These are phyloP conservation scores for Dactylonectria macrodidyma DNA, from an alignment of 2,329 filamentous ascomycete genomes.

Conservation along the genomic window DNA sequence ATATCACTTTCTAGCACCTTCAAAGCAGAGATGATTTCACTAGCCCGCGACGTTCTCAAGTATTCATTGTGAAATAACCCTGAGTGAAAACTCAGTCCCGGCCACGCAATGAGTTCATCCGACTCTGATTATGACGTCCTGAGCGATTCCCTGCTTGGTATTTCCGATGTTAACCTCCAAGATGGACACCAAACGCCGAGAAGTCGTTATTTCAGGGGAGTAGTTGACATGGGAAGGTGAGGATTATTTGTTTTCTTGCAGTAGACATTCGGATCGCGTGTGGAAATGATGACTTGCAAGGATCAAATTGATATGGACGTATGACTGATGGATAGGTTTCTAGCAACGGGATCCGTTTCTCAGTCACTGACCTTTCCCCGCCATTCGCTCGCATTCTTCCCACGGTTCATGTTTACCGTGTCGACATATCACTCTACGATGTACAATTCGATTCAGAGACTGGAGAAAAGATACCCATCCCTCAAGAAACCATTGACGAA, in stretches of 20 bases:
- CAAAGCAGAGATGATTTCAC: too few relatives aligned
- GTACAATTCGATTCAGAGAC: slow-evolving; percentile 34
- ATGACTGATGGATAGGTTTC: neutral
- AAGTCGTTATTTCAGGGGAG: slow-evolving; percentile 19
- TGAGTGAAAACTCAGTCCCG: too few relatives aligned
- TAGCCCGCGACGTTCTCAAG: too few relatives aligned
- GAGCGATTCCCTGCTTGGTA: neutral
- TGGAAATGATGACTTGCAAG: neutral
- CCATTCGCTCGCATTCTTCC: slow-evolving; percentile 35
- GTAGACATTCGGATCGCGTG: neutral
- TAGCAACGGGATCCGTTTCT: slow-evolving; percentile 36
- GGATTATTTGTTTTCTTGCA: neutral
- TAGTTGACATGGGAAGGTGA: slow-evolving; percentile 39
- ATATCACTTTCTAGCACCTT: too few relatives aligned
- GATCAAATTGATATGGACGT: neutral
- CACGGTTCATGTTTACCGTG: slow-evolving; percentile 35
- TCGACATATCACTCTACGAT: slow-evolving; percentile 36
- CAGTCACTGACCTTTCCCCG: slow-evolving; percentile 34
- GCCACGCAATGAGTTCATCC: slow-evolving; percentile 9
- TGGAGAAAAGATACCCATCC: slow-evolving; percentile 27
- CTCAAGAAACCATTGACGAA: slow-evolving; percentile 23
- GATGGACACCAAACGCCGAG: slow-evolving; percentile 1
- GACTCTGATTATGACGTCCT: slow-evolving; percentile 27
- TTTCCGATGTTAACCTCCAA: neutral
- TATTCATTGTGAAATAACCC: too few relatives aligned